Conservation (phyloP, 768 basidiomycete species). For the Heimioporus sp. region DNA sequence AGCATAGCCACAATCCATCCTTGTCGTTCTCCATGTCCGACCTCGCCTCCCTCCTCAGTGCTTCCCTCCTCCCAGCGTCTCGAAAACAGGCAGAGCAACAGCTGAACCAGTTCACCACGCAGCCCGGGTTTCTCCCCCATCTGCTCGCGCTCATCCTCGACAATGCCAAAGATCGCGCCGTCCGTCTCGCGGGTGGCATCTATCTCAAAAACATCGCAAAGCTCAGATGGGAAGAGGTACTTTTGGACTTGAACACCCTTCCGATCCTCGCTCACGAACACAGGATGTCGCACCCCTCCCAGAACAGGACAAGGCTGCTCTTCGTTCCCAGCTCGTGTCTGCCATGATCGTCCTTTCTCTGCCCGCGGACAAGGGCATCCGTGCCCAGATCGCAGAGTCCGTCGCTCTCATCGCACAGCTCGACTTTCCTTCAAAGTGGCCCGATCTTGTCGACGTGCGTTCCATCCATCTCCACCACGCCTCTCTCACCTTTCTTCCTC, state of each 20-base stretch:
- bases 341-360: conserved; percentile 87
- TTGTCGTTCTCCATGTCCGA: conserved; percentile 50
- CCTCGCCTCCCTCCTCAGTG: conserved; percentile 65
- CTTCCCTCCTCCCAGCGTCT: conserved; percentile 65
- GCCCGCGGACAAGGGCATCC: conserved; percentile 66
- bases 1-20: neutral
- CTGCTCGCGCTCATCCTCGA: conserved; percentile 80
- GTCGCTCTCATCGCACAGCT: conserved; percentile 87
- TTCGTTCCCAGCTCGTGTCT: conserved; percentile 79
- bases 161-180: conserved; percentile 56
- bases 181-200: conserved; percentile 81
- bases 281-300: conserved; percentile 74
- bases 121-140: conserved; percentile 76
- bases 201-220: conserved; percentile 93
- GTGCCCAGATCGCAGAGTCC: conserved; percentile 89
- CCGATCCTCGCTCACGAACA: neutral
- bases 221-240: conserved; percentile 84
- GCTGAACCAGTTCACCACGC: conserved; percentile 62
- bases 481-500: conserved; percentile 9
- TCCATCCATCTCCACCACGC: neutral
- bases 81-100: conserved; percentile 81
- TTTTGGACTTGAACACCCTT: conserved; percentile 14
- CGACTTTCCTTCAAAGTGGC: conserved; percentile 91
- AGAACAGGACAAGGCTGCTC: conserved; percentile 65
- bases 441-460: conserved; percentile 86